Evolutionary conservation across 768 basidiomycete species (phyloP), one percentile per base, ranked within the genome.

Genomic region (Thelephora ganbajun): DNA sequence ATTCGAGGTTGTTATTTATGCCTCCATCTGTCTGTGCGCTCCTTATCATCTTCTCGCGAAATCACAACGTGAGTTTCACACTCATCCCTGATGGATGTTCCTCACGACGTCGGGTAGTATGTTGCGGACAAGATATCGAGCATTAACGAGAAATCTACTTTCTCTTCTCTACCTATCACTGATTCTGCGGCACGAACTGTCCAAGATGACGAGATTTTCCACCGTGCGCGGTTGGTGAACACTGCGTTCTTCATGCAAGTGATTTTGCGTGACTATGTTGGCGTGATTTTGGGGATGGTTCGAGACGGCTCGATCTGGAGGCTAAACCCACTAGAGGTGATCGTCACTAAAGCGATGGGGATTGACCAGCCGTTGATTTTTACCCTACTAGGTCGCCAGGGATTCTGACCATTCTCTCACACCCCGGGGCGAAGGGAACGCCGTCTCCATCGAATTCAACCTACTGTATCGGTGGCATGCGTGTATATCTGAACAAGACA

Each of bases 181-280:
- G 51, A 57, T 42, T 30, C 52, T 51, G 6, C 48, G 26, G 47
- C 49, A 7, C 61, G 52, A 37, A 43, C 56, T 12, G 61, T 54
- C 0, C 85, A 88, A 57, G 86, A 88, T 47, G 77, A 84, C 44
- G 85, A 87, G 54, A 77, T 88, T 42, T 88, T 84, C 65, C 70
- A 83, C 49, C 74, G 80, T 23, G 69, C 82, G 9, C 73, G 85
- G 43, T 66, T 86, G 42, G 77, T 87, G 41, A 88, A 88, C 59
- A 79, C 77, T 46, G 80, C 73, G 2, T 80, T 69, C 55, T 82
- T 83, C 54, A 74, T 82, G 72, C 73, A 79, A 51, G 73, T 80
- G 33, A 79, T 85, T 55, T 65, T 86, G 37, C 53, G 56, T 64
- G 84, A 86, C 58, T 88, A 88, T 51, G 79, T 88, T 14, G 83